A percentile compares a stretch with the other conserved stretches of the same genome.
Evolutionary conservation across 129 eudicot species (phyloP).

Genomic region (Ambrosia trifida): DNA sequence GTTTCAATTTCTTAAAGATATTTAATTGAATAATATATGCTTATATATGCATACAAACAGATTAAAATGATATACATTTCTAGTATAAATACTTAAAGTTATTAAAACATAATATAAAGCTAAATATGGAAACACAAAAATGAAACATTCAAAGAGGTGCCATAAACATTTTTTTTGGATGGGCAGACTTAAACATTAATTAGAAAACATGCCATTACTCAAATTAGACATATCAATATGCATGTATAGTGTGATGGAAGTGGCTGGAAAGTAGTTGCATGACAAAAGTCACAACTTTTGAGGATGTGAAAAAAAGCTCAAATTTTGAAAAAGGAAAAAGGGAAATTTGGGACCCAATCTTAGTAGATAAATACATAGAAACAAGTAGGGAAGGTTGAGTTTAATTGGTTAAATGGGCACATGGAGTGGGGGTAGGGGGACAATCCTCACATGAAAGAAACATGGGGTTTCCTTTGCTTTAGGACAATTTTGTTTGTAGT

Average conservation of each 20-base stretch:
- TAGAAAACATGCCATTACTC: neutral
- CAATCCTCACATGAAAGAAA: slow-evolving; percentile 48
- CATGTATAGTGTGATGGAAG: neutral
- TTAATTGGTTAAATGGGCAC: slow-evolving; percentile 37
- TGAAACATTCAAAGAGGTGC: neutral
- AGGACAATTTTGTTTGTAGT: slow-evolving; percentile 36
- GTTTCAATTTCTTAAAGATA: too few species aligned
- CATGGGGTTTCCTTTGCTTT: slow-evolving; percentile 36
- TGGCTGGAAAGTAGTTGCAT: slow-evolving; percentile 28
- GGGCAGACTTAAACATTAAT: neutral
- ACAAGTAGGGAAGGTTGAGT: slow-evolving; percentile 41
- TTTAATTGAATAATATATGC: too few species aligned
- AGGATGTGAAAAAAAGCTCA: slow-evolving; percentile 27
- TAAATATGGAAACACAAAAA: neutral
- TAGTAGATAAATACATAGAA: slow-evolving; percentile 19
- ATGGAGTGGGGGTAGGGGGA: slow-evolving; percentile 35
- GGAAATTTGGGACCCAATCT: slow-evolving; percentile 18
- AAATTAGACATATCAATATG: neutral
- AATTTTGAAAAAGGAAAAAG: slow-evolving; percentile 11
- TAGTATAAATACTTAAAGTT: too few species aligned
- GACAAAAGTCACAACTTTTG: slow-evolving; percentile 33
- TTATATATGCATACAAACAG: neutral
- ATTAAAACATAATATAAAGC: neutral
- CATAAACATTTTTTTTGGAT: too few species aligned
- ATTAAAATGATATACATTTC: neutral